Base-by-base conservation (phyloP, 2,329 filamentous ascomycete species). In the Trichoderma afroharzianum region DNA sequence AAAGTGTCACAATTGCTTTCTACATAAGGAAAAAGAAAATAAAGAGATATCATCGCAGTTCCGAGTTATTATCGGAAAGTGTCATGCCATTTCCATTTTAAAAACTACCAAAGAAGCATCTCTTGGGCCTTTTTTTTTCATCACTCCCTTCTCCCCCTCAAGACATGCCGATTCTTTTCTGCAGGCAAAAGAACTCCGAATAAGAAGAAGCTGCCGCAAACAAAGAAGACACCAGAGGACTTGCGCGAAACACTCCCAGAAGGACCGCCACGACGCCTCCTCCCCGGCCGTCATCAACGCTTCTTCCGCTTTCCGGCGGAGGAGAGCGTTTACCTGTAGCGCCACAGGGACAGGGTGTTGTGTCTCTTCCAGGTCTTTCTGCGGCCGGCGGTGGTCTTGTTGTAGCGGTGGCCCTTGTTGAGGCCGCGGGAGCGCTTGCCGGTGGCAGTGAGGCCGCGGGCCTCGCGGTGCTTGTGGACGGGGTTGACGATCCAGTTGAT, bases 401-500 rank as follows among this genome's bases (percentile, higher is more conserved):
- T 97, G 94, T 93, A 99, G 83, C 92, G 91, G 88, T 98, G 95
- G 81, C 96, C 96, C 91, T 97, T 97, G 92, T 96, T 96, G 88
- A 99, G 92, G 88, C 97, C 96, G 86, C 96, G 94, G 82, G 94
- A 97, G 89, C 97, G 97, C 95, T 99, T 99, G 91, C 96, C 96
- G 78, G 95, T 98, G 81, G 95, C 92, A 80, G 96, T 99, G 80
- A 99, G 94, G 82, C 96, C 97, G 85, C 96, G 95, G 81, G 90
- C 87, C 90, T 99, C 96, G 88, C 96, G 96, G 92, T 98, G 96
- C 95, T 99, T 99, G 94, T 99, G 96, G 82, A 99, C 97, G 80
- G 96, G 93, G 88, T 97, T 97, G 88, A 95, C 94, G 90, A 99
- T 99, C 96, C 96, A 99, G 93, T 97, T 99, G 93, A 99, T 98